Conservation (phyloP, 306 rosid species). For the Vigna mungo region DNA sequence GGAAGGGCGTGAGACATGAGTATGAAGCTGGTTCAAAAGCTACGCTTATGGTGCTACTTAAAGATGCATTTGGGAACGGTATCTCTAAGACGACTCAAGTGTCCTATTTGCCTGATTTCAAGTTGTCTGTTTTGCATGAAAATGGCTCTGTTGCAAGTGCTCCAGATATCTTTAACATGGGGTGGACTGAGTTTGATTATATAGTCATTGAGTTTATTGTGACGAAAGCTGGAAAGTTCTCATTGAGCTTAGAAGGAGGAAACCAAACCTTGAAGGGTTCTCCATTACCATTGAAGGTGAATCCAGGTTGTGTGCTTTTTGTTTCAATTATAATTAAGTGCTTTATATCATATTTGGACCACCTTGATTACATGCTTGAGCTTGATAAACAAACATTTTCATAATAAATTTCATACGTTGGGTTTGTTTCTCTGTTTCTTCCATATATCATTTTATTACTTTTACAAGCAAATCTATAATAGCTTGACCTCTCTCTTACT, state of each 20-base stretch:
- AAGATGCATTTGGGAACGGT: slow-evolving; percentile 89
- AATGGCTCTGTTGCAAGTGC: slow-evolving; percentile 62
- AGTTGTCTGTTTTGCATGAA: slow-evolving; percentile 50
- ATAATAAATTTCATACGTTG: neutral
- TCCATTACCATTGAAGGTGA: slow-evolving; percentile 76
- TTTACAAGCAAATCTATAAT: slow-evolving; percentile 9
- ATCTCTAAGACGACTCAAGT: slow-evolving; percentile 59
- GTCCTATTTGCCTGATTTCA: slow-evolving; percentile 58
- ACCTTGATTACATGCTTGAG: slow-evolving; percentile 4
- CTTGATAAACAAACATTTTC: neutral
- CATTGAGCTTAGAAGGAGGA: slow-evolving; percentile 63
- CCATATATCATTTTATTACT: neutral
- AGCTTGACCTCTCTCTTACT: slow-evolving; percentile 20
- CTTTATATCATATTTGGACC: neutral
- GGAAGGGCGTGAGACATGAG: slow-evolving; percentile 67
- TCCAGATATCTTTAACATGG: slow-evolving; percentile 59
- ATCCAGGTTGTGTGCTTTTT: slow-evolving; percentile 65
- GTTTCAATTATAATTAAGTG: slow-evolving; percentile 1
- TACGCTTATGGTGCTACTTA: slow-evolving; percentile 63
- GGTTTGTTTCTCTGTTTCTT: neutral
- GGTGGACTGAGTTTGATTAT: slow-evolving; percentile 76
- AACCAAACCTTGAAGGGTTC: slow-evolving; percentile 75
- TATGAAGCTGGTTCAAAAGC: slow-evolving; percentile 78
- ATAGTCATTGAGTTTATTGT: slow-evolving; percentile 63
- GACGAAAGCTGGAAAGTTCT: slow-evolving; percentile 66